A percentile compares a stretch with the other conserved stretches of the same genome.
These are phyloP conservation scores for Lithocarpus polystachyus DNA, from an alignment of 306 rosid species.

Conservation along the genomic window DNA sequence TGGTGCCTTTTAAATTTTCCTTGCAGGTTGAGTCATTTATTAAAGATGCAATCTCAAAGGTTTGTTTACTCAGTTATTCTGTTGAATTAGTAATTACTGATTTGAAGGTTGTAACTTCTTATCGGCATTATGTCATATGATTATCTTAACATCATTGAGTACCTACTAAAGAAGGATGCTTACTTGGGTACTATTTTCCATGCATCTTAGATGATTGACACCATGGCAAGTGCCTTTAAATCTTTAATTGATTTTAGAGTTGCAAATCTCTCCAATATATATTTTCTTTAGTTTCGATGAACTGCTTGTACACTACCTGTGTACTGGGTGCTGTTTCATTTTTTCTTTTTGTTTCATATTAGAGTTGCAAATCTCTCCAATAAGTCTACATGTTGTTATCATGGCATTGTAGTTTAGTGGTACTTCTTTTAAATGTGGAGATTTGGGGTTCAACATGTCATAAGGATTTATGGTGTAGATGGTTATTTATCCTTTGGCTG, in stretches of 20 bases:
- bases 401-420: not conserved
- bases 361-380: not conserved
- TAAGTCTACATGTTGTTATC: not conserved
- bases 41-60: conserved; percentile 87
- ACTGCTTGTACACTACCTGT: no score
- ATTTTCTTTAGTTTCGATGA: no score
- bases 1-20: conserved; percentile 26
- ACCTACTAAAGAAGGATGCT: not conserved
- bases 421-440: not conserved
- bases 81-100: conserved; percentile 1
- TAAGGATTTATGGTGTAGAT: not conserved
- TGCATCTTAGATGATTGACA: not conserved
- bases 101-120: not conserved
- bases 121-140: not conserved
- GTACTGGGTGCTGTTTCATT: no score
- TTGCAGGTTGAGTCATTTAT: conserved; percentile 79
- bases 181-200: not conserved
- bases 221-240: not conserved
- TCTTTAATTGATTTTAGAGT: not conserved
- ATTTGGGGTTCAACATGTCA: not conserved
- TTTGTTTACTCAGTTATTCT: conserved; percentile 41
- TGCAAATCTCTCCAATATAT: not conserved
- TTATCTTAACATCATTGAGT: not conserved
- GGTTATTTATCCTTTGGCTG: not conserved
- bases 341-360: not conserved